Evolutionary conservation across 2,329 filamentous ascomycete species (phyloP).

Genomic region (Hymenoscyphus infarciens): DNA sequence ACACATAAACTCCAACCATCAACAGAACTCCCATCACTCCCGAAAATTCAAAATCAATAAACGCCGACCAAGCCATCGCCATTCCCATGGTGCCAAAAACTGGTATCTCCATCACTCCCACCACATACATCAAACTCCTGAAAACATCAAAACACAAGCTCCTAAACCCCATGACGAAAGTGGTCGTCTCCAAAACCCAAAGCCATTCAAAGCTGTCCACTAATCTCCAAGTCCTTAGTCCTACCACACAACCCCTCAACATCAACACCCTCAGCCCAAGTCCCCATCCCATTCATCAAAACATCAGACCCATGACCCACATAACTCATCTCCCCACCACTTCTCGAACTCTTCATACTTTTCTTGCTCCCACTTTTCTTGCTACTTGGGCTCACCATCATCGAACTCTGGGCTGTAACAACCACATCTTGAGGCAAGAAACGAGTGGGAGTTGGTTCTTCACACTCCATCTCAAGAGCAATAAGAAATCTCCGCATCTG

Average conservation of each 20-base stretch:
- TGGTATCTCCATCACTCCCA: neutral
- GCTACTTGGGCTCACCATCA: conserved; percentile 9
- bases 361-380: conserved; percentile 25
- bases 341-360: conserved; percentile 18
- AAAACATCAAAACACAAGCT: neutral
- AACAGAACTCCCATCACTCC: neutral
- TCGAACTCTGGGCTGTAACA: conserved; percentile 7
- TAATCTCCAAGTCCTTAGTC: neutral
- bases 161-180: neutral
- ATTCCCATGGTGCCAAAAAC: neutral
- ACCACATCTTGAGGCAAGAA: conserved; percentile 18
- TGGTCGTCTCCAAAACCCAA: too few relatives aligned
- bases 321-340: conserved; percentile 16
- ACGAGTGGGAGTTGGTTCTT: neutral
- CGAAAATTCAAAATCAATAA: neutral
- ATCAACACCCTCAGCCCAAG: conserved; percentile 18
- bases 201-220: neutral
- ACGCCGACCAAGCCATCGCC: neutral
- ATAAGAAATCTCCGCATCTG: conserved; percentile 21
- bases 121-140: neutral
- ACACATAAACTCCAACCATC: neutral
- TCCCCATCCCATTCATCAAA: conserved; percentile 14
- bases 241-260: neutral
- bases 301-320: conserved; percentile 18
- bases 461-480: conserved; percentile 11